Evolutionary conservation across 2,329 filamentous ascomycete species (phyloP).

Genomic region (Mycocentrospora acerina): DNA sequence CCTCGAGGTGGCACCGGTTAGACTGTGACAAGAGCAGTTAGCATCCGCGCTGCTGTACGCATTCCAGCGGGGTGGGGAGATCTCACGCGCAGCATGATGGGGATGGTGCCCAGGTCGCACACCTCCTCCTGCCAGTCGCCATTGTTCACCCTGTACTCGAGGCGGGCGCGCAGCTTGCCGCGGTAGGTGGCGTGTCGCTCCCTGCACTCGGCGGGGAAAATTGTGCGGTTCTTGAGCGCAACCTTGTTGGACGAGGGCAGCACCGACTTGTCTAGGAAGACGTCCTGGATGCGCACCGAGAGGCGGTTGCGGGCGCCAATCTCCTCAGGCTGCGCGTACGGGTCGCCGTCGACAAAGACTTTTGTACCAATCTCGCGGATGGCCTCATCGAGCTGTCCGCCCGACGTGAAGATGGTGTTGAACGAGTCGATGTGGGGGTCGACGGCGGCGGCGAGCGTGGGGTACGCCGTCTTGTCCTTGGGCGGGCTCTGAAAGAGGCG

Average conservation of each 20-base stretch:
- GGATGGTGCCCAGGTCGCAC: constrained; percentile 83
- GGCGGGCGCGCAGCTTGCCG: constrained; percentile 77
- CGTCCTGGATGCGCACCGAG: constrained; percentile 74
- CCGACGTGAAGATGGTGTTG: constrained; percentile 79
- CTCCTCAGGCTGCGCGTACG: constrained; percentile 54
- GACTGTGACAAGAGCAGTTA: constrained; percentile 57
- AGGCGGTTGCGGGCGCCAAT: constrained; percentile 70
- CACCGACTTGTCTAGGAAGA: constrained; percentile 79
- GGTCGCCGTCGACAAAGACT: constrained; percentile 78
- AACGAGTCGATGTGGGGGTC: constrained; percentile 93
- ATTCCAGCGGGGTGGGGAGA: constrained; percentile 8
- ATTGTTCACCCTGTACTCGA: constrained; percentile 86
- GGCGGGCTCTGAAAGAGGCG: constrained; percentile 87
- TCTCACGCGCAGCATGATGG: constrained; percentile 86
- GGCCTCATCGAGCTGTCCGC: constrained; percentile 72
- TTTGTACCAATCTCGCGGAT: constrained; percentile 89
- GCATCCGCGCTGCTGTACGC: constrained; percentile 17
- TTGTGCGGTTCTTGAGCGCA: constrained; percentile 74
- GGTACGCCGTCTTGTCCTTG: constrained; percentile 83
- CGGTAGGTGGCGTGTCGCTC: constrained; percentile 91
- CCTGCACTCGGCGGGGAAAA: constrained; percentile 89
- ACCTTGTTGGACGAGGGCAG: constrained; percentile 83
- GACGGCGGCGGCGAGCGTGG: constrained; percentile 80
- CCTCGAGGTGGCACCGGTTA: constrained; percentile 86
- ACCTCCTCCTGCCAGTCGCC: constrained; percentile 80